A percentile compares a stretch with the other conserved stretches of the same genome.
Conservation (phyloP, 2,329 filamentous ascomycete genomes). For the Penicillium sp. region DNA sequence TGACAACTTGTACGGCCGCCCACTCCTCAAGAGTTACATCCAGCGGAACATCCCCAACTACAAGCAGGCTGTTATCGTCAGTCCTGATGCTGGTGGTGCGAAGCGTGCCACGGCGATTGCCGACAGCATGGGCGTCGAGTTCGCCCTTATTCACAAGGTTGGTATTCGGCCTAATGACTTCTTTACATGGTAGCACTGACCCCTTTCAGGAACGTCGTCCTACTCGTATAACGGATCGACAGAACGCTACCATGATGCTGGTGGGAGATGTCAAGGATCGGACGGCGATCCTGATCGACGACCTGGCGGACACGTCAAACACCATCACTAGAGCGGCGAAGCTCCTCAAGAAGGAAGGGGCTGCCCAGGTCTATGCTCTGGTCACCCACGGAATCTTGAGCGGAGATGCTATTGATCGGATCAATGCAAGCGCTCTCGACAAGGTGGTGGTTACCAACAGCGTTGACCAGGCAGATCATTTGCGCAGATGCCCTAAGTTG, state of each 20-base stretch:
- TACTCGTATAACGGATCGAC: conserved; percentile 74
- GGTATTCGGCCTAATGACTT: conserved; percentile 28
- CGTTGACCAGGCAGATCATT: conserved; percentile 78
- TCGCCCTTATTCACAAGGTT: conserved; percentile 97
- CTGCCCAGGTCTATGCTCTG: conserved; percentile 77
- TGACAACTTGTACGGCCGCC: conserved; percentile 77
- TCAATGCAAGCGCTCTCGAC: conserved; percentile 87
- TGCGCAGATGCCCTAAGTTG: conserved; percentile 69
- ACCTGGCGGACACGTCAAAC: conserved; percentile 90
- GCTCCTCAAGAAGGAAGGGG: conserved; percentile 81
- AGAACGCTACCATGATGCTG: conserved; percentile 80
- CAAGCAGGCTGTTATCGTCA: conserved; percentile 82
- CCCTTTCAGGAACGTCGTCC: conserved; percentile 89
- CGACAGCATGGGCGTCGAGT: conserved; percentile 84
- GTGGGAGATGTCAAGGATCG: conserved; percentile 76
- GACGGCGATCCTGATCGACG: conserved; percentile 83
- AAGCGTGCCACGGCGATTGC: conserved; percentile 94
- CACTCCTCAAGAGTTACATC: conserved; percentile 54
- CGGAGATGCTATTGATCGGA: conserved; percentile 84
- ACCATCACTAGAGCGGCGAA: conserved; percentile 95
- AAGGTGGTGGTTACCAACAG: conserved; percentile 93
- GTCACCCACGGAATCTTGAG: conserved; percentile 92
- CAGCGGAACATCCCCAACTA: conserved; percentile 76
- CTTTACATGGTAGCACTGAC: no score
- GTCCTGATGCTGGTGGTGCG: conserved; percentile 88